Percentiles rank a stretch among this genome's conserved stretches.
These are phyloP conservation scores for Ogataea populi-albae DNA, from an alignment of 805 yeast genomes.

Conservation along the genomic window DNA sequence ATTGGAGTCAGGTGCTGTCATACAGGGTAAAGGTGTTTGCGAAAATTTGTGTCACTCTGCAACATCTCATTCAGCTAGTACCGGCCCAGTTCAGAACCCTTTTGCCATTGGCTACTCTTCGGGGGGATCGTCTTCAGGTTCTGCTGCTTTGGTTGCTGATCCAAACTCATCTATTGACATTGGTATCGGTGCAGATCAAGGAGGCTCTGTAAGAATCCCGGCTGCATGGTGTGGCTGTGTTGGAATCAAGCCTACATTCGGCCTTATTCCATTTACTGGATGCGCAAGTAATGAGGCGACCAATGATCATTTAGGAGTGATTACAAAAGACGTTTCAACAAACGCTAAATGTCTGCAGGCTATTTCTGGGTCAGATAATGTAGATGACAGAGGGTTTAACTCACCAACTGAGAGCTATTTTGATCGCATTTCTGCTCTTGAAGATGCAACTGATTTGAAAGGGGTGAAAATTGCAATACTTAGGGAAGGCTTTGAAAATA, in stretches of 20 bases:
- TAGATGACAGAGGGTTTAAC: constrained; percentile 28
- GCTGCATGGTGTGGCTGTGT: constrained; percentile 31
- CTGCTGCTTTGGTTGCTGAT: constrained; percentile 37
- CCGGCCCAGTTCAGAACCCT: constrained; percentile 47
- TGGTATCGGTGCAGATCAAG: constrained; percentile 35
- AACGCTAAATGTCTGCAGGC: constrained; percentile 33
- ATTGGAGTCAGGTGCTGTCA: constrained; percentile 33
- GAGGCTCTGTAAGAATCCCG: constrained; percentile 49
- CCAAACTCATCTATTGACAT: constrained; percentile 33
- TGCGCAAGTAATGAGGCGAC: constrained; percentile 33
- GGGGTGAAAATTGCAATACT: constrained; percentile 34
- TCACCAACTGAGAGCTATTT: constrained; percentile 4
- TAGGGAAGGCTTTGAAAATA: constrained; percentile 34
- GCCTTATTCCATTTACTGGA: constrained; percentile 39
- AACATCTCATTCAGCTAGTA: constrained; percentile 31
- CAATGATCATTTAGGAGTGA: constrained; percentile 36
- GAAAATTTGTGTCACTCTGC: constrained; percentile 32
- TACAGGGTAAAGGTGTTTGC: constrained; percentile 35
- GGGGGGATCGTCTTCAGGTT: constrained; percentile 54
- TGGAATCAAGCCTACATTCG: constrained; percentile 51
- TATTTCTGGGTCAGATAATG: constrained; percentile 35
- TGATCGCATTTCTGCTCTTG: constrained; percentile 24
- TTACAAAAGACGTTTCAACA: constrained; percentile 33
- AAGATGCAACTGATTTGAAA: constrained; percentile 24
- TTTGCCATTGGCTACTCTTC: constrained; percentile 26